Evolutionary conservation across 768 basidiomycete species (phyloP).

Genomic region (Tremella yokohamensis): DNA sequence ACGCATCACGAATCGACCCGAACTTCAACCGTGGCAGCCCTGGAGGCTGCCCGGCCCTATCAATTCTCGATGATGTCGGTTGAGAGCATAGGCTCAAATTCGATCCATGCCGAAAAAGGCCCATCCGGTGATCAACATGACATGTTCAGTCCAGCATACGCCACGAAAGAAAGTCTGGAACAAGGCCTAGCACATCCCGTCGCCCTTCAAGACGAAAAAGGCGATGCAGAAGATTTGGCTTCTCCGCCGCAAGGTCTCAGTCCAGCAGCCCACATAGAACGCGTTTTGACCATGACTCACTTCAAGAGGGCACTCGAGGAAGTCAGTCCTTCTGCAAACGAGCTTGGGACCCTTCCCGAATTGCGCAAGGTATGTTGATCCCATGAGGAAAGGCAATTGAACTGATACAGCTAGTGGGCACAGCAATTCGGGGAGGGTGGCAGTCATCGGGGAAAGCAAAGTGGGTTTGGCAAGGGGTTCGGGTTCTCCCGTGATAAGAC

Average conservation of each 20-base stretch:
- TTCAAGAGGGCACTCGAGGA: conserved; percentile 82
- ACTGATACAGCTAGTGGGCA: conserved; percentile 67
- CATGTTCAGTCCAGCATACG: too few species aligned
- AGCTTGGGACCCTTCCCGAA: conserved; percentile 52
- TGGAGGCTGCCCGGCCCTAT: too few species aligned
- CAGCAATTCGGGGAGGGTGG: conserved; percentile 90
- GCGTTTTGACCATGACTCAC: conserved; percentile 54
- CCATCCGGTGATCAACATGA: too few species aligned
- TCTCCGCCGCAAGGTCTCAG: background rate
- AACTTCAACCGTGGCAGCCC: too few species aligned
- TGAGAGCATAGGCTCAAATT: too few species aligned
- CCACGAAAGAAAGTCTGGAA: too few species aligned
- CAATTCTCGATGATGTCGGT: too few species aligned
- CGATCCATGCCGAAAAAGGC: too few species aligned
- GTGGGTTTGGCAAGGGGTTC: conserved; percentile 84
- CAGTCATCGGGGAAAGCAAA: conserved; percentile 61
- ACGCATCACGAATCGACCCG: too few species aligned
- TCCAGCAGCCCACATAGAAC: background rate
- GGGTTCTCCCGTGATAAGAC: conserved; percentile 58
- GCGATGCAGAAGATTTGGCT: background rate
- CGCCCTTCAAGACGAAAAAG: background rate
- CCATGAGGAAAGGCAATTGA: background rate
- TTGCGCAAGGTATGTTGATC: conserved; percentile 51
- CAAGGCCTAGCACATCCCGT: too few species aligned
- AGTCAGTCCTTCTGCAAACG: conserved; percentile 84